Evolutionary conservation across 2,329 filamentous ascomycete species (phyloP).

Genomic region (Talaromyces sp.): DNA sequence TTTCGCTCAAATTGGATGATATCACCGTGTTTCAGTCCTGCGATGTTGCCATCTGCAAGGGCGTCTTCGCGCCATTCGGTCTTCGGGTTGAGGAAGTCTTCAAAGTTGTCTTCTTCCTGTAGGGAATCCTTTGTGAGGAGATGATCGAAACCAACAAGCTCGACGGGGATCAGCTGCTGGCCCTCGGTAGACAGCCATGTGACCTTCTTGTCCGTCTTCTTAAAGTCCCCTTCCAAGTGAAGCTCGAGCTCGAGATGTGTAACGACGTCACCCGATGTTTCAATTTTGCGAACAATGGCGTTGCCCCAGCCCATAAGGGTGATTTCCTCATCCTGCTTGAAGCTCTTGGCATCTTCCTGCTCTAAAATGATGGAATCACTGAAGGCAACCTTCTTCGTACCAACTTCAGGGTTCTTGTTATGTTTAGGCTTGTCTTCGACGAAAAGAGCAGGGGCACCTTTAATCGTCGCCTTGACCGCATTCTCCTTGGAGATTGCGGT

Average conservation of each 20-base stretch:
- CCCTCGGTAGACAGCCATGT: slow-evolving; percentile 79
- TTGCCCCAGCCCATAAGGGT: slow-evolving; percentile 94
- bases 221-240: slow-evolving; percentile 89
- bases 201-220: slow-evolving; percentile 93
- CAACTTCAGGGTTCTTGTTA: slow-evolving; percentile 79
- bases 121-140: slow-evolving; percentile 93
- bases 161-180: slow-evolving; percentile 72
- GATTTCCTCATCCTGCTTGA: slow-evolving; percentile 82
- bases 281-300: slow-evolving; percentile 46
- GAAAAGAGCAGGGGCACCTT: slow-evolving; percentile 60
- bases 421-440: slow-evolving; percentile 79
- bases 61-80: slow-evolving; percentile 72
- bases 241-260: slow-evolving; percentile 73
- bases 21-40: slow-evolving; percentile 73
- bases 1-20: slow-evolving; percentile 94
- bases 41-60: slow-evolving; percentile 74
- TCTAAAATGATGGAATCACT: slow-evolving; percentile 73
- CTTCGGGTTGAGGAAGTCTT: slow-evolving; percentile 72
- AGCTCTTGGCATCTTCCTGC: slow-evolving; percentile 76
- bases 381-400: slow-evolving; percentile 79
- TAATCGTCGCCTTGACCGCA: slow-evolving; percentile 65
- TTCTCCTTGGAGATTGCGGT: slow-evolving; percentile 68
- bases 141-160: slow-evolving; percentile 93
- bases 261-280: slow-evolving; percentile 50
- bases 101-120: slow-evolving; percentile 78